Percentiles rank a stretch among this genome's conserved stretches.
Evolutionary conservation across 257 asterid species (phyloP).

Genomic region (Solanum sejunctum): DNA sequence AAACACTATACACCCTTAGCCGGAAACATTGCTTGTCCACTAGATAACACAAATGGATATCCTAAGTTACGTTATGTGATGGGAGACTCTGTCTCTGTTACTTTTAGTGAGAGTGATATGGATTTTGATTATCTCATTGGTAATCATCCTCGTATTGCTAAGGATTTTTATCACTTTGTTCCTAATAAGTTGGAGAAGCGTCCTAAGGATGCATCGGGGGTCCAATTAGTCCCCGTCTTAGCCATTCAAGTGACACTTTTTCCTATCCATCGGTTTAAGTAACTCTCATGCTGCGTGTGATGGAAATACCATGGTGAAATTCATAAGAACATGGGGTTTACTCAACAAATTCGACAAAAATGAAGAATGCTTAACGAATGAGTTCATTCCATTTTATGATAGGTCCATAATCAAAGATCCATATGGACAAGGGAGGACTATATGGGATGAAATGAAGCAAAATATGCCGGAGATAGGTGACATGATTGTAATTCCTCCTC

Average conservation of each 20-base stretch:
- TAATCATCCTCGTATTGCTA: not conserved
- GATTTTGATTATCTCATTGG: not conserved
- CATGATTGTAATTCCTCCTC: not conserved
- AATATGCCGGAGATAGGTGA: not conserved
- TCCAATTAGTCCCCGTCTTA: not conserved
- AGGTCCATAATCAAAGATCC: not conserved
- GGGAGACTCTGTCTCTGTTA: not conserved
- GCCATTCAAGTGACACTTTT: constrained; percentile 14
- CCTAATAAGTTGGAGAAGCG: not conserved
- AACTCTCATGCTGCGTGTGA: constrained; percentile 5
- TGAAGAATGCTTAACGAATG: not conserved
- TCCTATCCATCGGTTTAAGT: constrained; percentile 2
- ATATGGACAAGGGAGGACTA: not conserved
- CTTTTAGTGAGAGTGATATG: not conserved
- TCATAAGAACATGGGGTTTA: constrained; percentile 2
- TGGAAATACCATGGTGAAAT: not conserved
- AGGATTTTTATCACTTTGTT: constrained; percentile 1
- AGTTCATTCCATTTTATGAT: constrained; percentile 5
- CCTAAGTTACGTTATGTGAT: not conserved
- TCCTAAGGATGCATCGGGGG: not conserved
- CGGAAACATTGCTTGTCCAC: constrained; percentile 5
- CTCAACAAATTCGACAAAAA: not conserved
- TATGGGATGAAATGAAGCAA: constrained; percentile 2
- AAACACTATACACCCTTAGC: constrained; percentile 6
- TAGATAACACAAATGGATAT: not conserved